Conservation (phyloP, 106 monocot genomes). For the Dendrobium huoshanense region DNA sequence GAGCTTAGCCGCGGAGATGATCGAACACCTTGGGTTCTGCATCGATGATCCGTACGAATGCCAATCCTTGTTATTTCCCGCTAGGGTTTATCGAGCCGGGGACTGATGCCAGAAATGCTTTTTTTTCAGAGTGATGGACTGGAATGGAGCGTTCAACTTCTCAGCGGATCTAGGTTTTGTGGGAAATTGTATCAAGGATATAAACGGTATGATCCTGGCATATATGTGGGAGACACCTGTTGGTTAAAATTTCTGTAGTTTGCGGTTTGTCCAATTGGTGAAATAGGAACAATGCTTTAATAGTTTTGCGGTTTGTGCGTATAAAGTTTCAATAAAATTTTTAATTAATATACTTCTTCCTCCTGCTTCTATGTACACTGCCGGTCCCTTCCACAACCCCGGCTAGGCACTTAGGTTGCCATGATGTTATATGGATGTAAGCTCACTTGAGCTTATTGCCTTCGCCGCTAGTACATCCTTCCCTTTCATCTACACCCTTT, state of each 20-base stretch:
- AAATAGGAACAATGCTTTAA: too few relatives aligned
- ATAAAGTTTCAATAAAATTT: too few relatives aligned
- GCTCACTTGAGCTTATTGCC: too few relatives aligned
- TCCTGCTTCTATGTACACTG: too few relatives aligned
- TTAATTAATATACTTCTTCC: too few relatives aligned
- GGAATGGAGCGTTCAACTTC: conserved; percentile 38
- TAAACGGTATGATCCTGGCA: background rate
- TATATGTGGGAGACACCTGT: background rate
- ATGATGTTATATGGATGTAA: too few relatives aligned
- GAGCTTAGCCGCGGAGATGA: background rate
- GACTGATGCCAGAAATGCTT: background rate
- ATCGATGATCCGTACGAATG: conserved; percentile 26
- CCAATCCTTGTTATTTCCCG: background rate
- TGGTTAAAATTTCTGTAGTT: background rate
- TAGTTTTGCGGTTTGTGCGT: too few relatives aligned
- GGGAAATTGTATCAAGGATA: conserved; percentile 16
- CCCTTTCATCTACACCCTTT: too few relatives aligned
- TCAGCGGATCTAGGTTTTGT: conserved; percentile 18
- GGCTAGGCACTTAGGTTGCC: too few relatives aligned
- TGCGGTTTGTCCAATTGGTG: too few relatives aligned
- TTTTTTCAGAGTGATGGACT: conserved; percentile 23
- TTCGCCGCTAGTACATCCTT: too few relatives aligned
- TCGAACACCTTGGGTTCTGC: conserved; percentile 31
- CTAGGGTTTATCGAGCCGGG: background rate
- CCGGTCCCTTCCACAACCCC: too few relatives aligned